Percentiles rank a stretch among this genome's conserved stretches.
phyloP scores from a whole-genome alignment of 106 monocot species.

The Platanthera zijinensis region DNA sequence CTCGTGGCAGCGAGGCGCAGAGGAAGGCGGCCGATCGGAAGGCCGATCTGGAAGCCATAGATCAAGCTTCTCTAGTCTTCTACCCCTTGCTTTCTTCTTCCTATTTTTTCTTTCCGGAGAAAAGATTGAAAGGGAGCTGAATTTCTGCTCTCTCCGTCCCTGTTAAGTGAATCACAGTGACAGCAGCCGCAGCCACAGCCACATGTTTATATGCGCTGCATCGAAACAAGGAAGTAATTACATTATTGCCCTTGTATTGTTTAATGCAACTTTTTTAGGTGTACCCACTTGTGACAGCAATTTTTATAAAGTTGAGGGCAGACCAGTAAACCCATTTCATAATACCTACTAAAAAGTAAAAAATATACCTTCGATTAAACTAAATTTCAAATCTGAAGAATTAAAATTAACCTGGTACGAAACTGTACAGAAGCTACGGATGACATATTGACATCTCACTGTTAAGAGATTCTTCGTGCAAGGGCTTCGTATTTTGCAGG shows the following conservation, averaged over 20 bases:
- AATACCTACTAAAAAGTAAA: too few relatives aligned
- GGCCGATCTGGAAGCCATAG: not conserved
- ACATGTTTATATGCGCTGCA: not conserved
- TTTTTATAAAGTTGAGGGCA: too few relatives aligned
- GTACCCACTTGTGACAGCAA: too few relatives aligned
- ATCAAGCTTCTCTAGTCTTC: not conserved
- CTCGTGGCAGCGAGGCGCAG: not conserved
- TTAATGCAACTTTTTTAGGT: not conserved
- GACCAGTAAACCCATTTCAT: too few relatives aligned
- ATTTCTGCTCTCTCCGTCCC: not conserved
- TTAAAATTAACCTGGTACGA: too few relatives aligned
- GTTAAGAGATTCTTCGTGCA: too few relatives aligned
- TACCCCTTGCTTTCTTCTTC: not conserved
- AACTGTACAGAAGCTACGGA: too few relatives aligned
- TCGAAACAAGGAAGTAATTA: not conserved
- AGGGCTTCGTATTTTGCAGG: too few relatives aligned
- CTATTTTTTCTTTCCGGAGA: not conserved
- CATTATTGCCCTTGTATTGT: not conserved
- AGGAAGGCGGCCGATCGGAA: not conserved
- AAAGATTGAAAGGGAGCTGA: not conserved
- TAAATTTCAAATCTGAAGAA: too few relatives aligned
- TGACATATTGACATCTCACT: too few relatives aligned
- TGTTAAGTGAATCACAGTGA: not conserved
- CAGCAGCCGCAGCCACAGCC: not conserved
- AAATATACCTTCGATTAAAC: too few relatives aligned